Conservation (phyloP, 148 eudicot genomes). For the Cornus florida region DNA sequence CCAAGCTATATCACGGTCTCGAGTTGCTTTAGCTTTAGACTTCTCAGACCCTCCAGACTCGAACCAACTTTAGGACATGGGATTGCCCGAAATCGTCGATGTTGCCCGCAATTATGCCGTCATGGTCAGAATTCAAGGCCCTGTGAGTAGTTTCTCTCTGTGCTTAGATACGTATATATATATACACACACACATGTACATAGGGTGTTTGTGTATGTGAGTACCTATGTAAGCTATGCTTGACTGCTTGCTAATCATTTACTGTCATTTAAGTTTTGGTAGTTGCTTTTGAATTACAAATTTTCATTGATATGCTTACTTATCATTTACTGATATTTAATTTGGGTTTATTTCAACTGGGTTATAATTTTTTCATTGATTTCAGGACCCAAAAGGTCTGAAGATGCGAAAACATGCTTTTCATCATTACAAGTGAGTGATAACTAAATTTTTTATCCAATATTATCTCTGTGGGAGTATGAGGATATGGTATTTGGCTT, state of each 20-base stretch:
- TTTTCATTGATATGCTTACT: constrained; percentile 3
- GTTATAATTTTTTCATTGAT: constrained; percentile 6
- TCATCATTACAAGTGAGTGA: constrained; percentile 70
- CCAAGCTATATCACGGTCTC: neutral
- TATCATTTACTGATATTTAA: neutral
- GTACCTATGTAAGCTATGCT: neutral
- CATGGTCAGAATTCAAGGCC: constrained; percentile 79
- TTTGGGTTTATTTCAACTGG: neutral
- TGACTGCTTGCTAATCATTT: neutral
- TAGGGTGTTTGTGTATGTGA: neutral
- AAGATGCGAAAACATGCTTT: constrained; percentile 93
- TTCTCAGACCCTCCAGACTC: neutral
- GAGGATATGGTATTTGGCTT: neutral
- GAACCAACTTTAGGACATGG: constrained; percentile 38
- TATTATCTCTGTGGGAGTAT: neutral
- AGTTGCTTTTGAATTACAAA: neutral
- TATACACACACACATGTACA: neutral
- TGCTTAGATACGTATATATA: neutral
- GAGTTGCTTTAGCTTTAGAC: neutral
- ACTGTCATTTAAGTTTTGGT: neutral
- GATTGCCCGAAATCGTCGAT: constrained; percentile 63
- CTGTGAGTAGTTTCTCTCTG: constrained; percentile 39
- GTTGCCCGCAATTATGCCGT: constrained; percentile 72
- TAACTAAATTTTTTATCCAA: neutral
- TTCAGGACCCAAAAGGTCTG: constrained; percentile 92